Evolutionary conservation across 345 rosid species (phyloP), one percentile per base, ranked within the genome.

Genomic region (Crucihimalaya himalaica): DNA sequence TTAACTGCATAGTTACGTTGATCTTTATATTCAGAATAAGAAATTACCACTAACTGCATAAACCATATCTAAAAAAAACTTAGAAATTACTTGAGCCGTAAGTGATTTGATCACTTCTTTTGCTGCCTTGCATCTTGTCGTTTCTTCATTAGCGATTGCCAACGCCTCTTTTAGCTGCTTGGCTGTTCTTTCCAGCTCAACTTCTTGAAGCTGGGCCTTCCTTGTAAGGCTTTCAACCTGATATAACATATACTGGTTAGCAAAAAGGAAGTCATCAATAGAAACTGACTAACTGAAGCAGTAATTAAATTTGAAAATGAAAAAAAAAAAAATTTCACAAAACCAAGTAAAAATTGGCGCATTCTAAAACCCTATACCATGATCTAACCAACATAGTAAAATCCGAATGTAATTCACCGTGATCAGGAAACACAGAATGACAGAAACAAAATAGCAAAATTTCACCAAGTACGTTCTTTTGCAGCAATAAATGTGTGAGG

Each of bases 91-190:
- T 81, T 95, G 98, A 73, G 92, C 93, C 55, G 99, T 96, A 50
- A 92, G 90, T 1, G 98, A 90, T 85, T 89, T 96, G 84, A 96
- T 96, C 73, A 96, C 99, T 86, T 96, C 99, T 73, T 96, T 96
- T 63, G 99, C 98, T 57, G 96, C 98, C 79, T 90, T 90, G 88
- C 98, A 90, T 84, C 89, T 92, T 52, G 86, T 84, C 29, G 96
- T 82, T 85, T 96, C 99, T 69, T 92, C 98, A 59, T 80, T 91
- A 37, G 99, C 93, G 32, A 89, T 81, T 74, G 89, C 84, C 64
- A 88, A 80, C 31, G 96, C 95, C 83, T 96, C 99, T 74, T 88
- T 87, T 72, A 96, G 86, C 70, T 88, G 93, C 76, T 90, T 92
- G 60, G 92, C 81, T 70, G 89, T 87, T 82, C 89, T 88, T 83